Conservation (phyloP, 176 grass and related monocot species). For the Cenchrus americanus region DNA sequence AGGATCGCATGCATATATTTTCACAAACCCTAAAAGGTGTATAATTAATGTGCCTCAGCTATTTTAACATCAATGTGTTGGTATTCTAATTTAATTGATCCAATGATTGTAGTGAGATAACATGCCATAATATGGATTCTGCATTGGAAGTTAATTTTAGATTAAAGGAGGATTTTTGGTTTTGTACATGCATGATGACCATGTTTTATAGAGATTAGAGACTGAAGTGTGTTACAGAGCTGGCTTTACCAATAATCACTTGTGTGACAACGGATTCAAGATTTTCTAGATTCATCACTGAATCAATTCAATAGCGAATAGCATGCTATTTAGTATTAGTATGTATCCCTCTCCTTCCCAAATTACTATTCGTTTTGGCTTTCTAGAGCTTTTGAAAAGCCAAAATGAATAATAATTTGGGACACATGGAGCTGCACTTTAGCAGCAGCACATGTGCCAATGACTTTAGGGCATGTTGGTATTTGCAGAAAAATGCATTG, state of each 20-base stretch:
- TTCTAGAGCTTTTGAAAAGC: no score
- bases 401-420: no score
- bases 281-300: slow-evolving; percentile 5
- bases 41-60: neutral
- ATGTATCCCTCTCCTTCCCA: neutral
- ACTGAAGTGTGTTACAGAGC: neutral
- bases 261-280: neutral
- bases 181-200: slow-evolving; percentile 11
- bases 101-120: neutral
- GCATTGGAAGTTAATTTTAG: neutral
- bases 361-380: no score
- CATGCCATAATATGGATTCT: neutral
- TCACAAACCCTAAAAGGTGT: neutral
- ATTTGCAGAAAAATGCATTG: slow-evolving; percentile 7
- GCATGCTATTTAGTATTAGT: neutral
- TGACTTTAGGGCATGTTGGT: slow-evolving; percentile 14
- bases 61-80: neutral
- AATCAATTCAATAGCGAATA: neutral
- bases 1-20: neutral
- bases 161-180: neutral
- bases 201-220: neutral
- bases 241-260: slow-evolving; percentile 12
- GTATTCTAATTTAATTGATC: neutral
- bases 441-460: slow-evolving; percentile 15
- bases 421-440: neutral